Evolutionary conservation across 2,329 filamentous ascomycete genomes (phyloP), one percentile per base, ranked within the genome.

Genomic region (Trichoderma sp.): DNA sequence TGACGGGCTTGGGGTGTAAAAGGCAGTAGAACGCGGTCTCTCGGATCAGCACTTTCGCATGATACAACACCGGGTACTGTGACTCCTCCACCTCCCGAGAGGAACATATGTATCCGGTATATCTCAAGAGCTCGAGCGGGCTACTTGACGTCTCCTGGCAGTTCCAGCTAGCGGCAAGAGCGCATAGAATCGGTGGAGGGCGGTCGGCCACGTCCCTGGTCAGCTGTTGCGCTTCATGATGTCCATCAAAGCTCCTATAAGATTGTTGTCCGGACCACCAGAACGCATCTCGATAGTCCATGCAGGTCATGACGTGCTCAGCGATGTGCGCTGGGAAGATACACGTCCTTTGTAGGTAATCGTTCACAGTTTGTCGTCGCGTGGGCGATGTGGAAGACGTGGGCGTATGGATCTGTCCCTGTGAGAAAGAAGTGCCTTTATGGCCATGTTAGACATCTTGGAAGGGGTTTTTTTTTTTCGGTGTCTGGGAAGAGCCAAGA

Each of bases 231-330:
- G 66, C 62, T 26, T 51, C 60, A 21, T 71, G 61, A 21, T 67
- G 63, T 28, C 69, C 62, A n/a, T 70, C 70, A 52, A 71, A 70
- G 39, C 66, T 68, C 47, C 66, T 67, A n/a, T 72, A 66, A 50
- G 73, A 79, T 26, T 83, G 72, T 67, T 84, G 80, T 55, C 84
- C 82, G 17, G 80, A 82, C 81, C 82, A 84, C 84, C 84, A 87
- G 69, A 87, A 86, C 1, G 78, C 78, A 68, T 87, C 84, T 39
- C 82, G 77, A 63, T 83, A 85, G 69, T 87, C 84, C 3, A 84
- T 71, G 61, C 80, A 78, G 3, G 73, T 70, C 62, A 78, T 78
- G 17, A 82, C 80, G 65, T 79, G 72, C n/a, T 78, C 75, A 1
- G 76, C 71, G 28, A 78, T 74, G 14, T 77, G 74, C n/a, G 75